Base-by-base conservation (phyloP, 1,139 yeast species). In the Lodderomyces jiufengensis region DNA sequence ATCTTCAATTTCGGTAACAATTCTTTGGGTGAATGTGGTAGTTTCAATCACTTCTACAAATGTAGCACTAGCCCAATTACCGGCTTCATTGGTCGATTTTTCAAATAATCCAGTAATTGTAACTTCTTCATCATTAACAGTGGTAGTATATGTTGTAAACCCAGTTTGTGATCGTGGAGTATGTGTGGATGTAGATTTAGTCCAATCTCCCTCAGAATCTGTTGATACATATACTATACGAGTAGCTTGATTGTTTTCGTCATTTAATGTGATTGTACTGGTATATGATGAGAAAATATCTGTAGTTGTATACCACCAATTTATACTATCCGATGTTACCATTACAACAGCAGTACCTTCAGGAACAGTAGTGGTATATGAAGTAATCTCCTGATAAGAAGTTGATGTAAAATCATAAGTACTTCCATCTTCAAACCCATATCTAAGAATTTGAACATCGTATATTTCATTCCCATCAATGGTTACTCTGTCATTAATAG, bases 231-330 rank as follows among this genome's bases (percentile, higher is more conserved):
- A 11, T 5, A 27, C 16, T 5, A 27, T 27, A 15, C 7, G 15
- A 13, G 29, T 27, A 14, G 13, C 16, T 13, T 5, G 5, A n/a
- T 5, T 14, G 9, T 5, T 5, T 5, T 27, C 29, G 7, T 15
- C 20, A 15, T 27, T 9, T 4, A n/a, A 11, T 11, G 29, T 27
- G 7, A 18, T 18, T 18, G 5, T 18, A 18, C 7, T 7, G 5
- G 29, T 27, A 5, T 6, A 6, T n/a, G 29, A 4, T 13, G 29
- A 5, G 11, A 27, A 5, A n/a, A 27, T 5, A 6, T n/a, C 15
- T n/a, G 29, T 27, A 10, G 29, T 27, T n/a, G 29, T 27, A 9
- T 27, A 9, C 29, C 29, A 27, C 29, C 29, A 27, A 15, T 27
- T 27, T 14, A 5, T 14, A 5, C 7, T 14, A 27, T 27, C 15